Evolutionary conservation across 345 rosid genomes (phyloP).

Genomic region (Arabidopsis arenosa): DNA sequence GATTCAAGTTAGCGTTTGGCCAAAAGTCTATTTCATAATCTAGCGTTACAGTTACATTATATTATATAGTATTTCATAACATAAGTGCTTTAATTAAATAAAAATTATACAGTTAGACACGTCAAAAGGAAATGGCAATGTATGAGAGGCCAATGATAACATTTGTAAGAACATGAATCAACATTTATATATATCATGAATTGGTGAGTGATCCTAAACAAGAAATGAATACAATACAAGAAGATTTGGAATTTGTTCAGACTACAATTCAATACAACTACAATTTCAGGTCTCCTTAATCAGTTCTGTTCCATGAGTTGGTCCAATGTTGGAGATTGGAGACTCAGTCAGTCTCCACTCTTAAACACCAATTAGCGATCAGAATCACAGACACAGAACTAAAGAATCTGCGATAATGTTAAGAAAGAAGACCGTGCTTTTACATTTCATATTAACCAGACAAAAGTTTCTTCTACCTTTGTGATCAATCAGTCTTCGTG

Average conservation of each 20-base stretch:
- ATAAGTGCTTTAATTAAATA: no score
- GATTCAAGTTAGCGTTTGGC: not conserved
- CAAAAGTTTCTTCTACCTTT: not conserved
- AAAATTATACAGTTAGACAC: no score
- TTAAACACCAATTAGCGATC: constrained; percentile 12
- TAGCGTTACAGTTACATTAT: not conserved
- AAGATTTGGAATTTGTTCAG: not conserved
- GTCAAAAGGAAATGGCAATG: no score
- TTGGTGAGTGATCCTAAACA: not conserved
- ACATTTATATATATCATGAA: not conserved
- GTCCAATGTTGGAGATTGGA: constrained; percentile 17
- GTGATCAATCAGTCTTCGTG: constrained; percentile 67
- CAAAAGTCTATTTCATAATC: not conserved
- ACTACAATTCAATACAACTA: constrained; percentile 10
- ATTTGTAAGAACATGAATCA: not conserved
- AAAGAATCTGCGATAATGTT: not conserved
- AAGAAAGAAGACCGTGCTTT: not conserved
- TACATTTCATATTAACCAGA: constrained; percentile 7
- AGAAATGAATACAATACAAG: constrained; percentile 4
- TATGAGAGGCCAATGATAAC: no score
- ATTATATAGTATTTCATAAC: not conserved
- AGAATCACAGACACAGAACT: constrained; percentile 11
- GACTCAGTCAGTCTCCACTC: constrained; percentile 21
- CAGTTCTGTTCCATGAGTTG: constrained; percentile 17
- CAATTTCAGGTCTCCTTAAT: not conserved